Evolutionary conservation across 2,329 filamentous ascomycete genomes (phyloP).

Genomic region (Paramyrothecium roridum): DNA sequence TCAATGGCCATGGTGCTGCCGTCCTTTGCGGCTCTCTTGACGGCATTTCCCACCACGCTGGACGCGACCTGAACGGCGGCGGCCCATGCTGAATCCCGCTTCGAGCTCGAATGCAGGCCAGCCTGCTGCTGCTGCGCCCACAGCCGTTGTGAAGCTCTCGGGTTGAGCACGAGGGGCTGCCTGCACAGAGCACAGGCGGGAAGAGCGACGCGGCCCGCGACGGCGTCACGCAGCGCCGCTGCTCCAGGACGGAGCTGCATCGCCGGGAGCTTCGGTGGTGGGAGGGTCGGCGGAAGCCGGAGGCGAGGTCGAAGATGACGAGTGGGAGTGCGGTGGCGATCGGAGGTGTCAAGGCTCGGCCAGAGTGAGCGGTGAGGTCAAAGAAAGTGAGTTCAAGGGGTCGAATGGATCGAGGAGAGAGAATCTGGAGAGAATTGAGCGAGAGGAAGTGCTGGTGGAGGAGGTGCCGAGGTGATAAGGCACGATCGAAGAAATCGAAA

Average conservation of each 20-base stretch:
- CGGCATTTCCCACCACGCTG: constrained; percentile 67
- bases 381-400: neutral
- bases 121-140: constrained; percentile 28
- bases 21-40: constrained; percentile 58
- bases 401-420: neutral
- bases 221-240: constrained; percentile 43
- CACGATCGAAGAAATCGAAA: neutral
- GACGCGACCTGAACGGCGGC: constrained; percentile 70
- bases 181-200: constrained; percentile 26
- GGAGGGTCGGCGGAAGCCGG: neutral
- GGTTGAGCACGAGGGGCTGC: constrained; percentile 17
- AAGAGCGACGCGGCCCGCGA: constrained; percentile 20
- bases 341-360: too few species aligned
- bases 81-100: constrained; percentile 64
- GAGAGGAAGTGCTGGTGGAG: neutral
- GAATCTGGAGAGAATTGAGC: neutral
- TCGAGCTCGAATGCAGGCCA: constrained; percentile 40
- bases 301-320: constrained; percentile 1
- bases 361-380: too few species aligned
- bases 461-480: neutral
- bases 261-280: constrained; percentile 7
- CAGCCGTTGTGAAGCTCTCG: constrained; percentile 25
- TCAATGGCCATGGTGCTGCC: constrained; percentile 67
- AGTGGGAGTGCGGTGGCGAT: too few species aligned
- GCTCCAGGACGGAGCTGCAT: constrained; percentile 57